A percentile compares a stretch with the other conserved stretches of the same genome.
Evolutionary conservation across 306 rosid genomes (phyloP).

Genomic region (Trifolium fragiferum): DNA sequence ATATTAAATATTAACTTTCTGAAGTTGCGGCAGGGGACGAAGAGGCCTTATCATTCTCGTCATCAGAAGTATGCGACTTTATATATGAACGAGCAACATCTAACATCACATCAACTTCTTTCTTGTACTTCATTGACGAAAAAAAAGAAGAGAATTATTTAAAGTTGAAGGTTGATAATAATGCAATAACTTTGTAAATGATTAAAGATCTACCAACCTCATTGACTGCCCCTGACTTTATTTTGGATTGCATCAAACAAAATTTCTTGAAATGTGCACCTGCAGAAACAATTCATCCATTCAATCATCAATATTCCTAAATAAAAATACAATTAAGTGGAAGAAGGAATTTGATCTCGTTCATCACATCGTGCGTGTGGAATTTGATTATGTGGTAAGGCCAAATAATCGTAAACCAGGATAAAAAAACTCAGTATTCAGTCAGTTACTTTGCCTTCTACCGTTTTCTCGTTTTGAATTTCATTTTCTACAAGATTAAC

Average conservation of each 20-base stretch:
- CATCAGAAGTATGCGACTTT: conserved; percentile 45
- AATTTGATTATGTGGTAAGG: neutral
- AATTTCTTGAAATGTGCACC: conserved; percentile 99
- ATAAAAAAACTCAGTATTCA: neutral
- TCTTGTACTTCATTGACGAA: conserved; percentile 77
- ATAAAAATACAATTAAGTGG: conserved; percentile 1
- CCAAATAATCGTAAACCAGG: conserved; percentile 5
- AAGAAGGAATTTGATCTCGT: conserved; percentile 26
- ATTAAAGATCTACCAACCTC: conserved; percentile 69
- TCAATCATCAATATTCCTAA: conserved; percentile 36
- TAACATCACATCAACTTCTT: conserved; percentile 80
- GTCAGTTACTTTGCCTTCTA: neutral
- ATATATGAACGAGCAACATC: conserved; percentile 70
- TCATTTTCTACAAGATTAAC: conserved; percentile 11
- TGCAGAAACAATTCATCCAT: conserved; percentile 44
- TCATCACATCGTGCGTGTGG: neutral
- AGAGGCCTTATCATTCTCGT: conserved; percentile 42
- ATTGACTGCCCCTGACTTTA: conserved; percentile 82
- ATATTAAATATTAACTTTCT: conserved; percentile 44
- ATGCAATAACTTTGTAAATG: conserved; percentile 21
- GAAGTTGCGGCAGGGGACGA: conserved; percentile 44
- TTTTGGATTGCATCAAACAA: conserved; percentile 97
- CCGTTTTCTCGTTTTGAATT: conserved; percentile 4
- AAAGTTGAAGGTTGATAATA: conserved; percentile 30
- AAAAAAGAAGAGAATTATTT: conserved; percentile 27